These are phyloP conservation scores for Debaryomyces hansenii DNA, from an alignment of 805 yeast species.

Conservation along the genomic window DNA sequence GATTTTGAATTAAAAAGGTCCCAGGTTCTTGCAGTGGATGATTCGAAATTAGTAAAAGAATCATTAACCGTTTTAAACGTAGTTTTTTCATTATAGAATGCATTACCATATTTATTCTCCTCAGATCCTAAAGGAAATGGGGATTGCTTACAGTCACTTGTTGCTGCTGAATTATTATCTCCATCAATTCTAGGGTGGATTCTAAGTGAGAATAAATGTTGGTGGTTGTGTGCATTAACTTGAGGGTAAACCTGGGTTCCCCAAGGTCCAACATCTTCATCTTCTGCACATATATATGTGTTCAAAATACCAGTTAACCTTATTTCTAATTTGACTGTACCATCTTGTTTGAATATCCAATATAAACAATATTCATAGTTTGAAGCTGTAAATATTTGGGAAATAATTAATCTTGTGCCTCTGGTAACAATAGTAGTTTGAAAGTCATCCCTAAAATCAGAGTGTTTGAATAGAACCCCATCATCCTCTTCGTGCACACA, in stretches of 20 bases:
- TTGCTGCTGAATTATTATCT: slow-evolving; percentile 71
- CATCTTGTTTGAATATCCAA: slow-evolving; percentile 83
- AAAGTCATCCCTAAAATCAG: slow-evolving; percentile 80
- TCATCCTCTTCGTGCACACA: slow-evolving; percentile 89
- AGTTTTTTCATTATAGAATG: slow-evolving; percentile 63
- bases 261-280: slow-evolving; percentile 71
- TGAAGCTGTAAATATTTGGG: slow-evolving; percentile 85
- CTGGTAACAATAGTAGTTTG: slow-evolving; percentile 74
- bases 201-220: slow-evolving; percentile 77
- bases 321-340: slow-evolving; percentile 75
- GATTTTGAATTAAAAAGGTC: slow-evolving; percentile 73
- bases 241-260: slow-evolving; percentile 80
- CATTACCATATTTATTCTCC: slow-evolving; percentile 80
- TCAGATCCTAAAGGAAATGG: slow-evolving; percentile 61
- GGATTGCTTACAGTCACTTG: slow-evolving; percentile 61
- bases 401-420: slow-evolving; percentile 69
- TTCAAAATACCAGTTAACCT: slow-evolving; percentile 82
- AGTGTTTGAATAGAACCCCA: slow-evolving; percentile 76
- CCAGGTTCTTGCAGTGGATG: slow-evolving; percentile 71
- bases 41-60: slow-evolving; percentile 60
- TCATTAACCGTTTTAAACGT: slow-evolving; percentile 69
- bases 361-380: slow-evolving; percentile 84
- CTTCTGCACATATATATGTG: slow-evolving; percentile 64
- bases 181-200: slow-evolving; percentile 82
- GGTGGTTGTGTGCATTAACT: slow-evolving; percentile 84